Evolutionary conservation across 2,329 filamentous ascomycete species (phyloP), one percentile per base, ranked within the genome.

Genomic region (Exophiala xenobiotica): DNA sequence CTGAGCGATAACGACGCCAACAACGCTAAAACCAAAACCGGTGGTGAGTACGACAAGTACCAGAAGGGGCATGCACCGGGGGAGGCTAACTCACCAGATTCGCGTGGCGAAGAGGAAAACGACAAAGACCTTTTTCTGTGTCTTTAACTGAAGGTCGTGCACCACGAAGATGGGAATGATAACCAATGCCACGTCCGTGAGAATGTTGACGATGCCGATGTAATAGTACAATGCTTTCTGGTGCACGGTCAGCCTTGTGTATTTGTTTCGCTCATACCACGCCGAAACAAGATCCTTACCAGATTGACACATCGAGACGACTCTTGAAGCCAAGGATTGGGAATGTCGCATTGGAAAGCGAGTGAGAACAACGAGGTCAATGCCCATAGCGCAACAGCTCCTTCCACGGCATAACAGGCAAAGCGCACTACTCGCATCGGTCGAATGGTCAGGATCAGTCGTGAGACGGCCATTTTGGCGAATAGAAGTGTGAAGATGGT

Each of bases 321-420:
- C 4, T n/a, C 27, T 31, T 31, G 27, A n/a, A 31, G 4, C 27
- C 27, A 31, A 31, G 27, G 27, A n/a, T 31, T 31, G 27, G 47
- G 31, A 23, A 43, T 31, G 20, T 49, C 39, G 47, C 58, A 66
- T 47, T 61, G 63, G 41, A 61, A 65, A 22, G 64, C 54, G 16
- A 60, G 51, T 6, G 59, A 42, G 11, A 66, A 58, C 3, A 61
- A 9, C 31, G 60, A 59, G 18, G 60, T 59, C 16, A 62, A 5
- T 1, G 50, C 46, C 63, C 62, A 64, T 5, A 40, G 56, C 3
- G 23, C 8, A 9, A 42, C 33, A 12, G 22, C 3, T n/a, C 18
- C 16, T 26, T 43, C 14, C 6, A 40, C 19, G n/a, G 51, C 23
- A 42, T 31, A 31, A 11, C 11, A 24, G 24, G 27, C 23, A 7